Base-by-base conservation (phyloP, 2,329 filamentous ascomycete species). In the Penicillium capsulatum region DNA sequence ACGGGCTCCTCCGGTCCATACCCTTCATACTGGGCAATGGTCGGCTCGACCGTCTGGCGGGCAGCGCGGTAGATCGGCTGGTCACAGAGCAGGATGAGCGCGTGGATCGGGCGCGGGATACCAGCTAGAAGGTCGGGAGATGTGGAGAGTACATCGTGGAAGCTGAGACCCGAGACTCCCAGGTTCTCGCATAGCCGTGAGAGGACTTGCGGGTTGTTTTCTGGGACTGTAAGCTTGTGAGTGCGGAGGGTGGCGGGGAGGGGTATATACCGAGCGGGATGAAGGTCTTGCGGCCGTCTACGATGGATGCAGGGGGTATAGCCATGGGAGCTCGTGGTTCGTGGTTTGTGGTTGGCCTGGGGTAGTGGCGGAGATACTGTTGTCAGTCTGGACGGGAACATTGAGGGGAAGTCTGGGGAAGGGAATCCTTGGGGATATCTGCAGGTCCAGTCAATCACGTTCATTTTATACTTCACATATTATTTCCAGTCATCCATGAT, bases 121-220 rank as follows among this genome's bases (percentile, higher is more conserved):
- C 72, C 60, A 10, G 68, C 60, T 29, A 77, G 61, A 16, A 74
- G 58, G 19, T 72, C 70, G n/a, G 76, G 71, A 30, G 71, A 68
- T 42, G 77, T 63, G 28, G 68, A 72, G 58, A 74, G 73, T 45
- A 79, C 55, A 51, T 80, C 76, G 54, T 76, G 66, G 58, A 78
- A 79, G 24, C 59, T 60, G 20, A 79, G 67, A 20, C 61, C 47
- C 2, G 58, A 48, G 3, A 79, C 57, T 10, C 73, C 73, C 1
- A 80, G 68, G n/a, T 64, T 60, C 40, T 65, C 61, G 24, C 71
- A 67, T 16, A 80, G 68, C 29, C 65, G 59, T 30, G 67, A 70
- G 60, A 79, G 71, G 11, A 79, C 72, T 29, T 69, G 63, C 3
- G 76, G 76, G 50, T 79, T 78, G 61, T 78, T 79, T 47, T 80